Evolutionary conservation across 2,329 filamentous ascomycete species (phyloP).

Genomic region (Capronia americana): DNA sequence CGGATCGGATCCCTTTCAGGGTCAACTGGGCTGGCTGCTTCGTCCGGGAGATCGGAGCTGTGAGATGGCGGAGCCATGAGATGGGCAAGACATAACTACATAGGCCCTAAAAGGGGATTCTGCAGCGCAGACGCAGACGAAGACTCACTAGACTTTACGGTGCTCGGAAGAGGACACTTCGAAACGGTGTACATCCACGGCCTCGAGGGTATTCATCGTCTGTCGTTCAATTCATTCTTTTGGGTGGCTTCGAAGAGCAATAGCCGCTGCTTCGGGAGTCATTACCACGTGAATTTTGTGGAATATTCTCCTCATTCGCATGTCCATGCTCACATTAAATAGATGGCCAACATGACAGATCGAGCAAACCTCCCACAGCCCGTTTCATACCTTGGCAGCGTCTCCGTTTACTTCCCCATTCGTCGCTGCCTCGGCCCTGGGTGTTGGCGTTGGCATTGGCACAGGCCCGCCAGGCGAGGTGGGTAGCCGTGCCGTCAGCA

Average conservation of each 20-base stretch:
- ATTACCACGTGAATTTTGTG: neutral
- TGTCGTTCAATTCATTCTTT: neutral
- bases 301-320: neutral
- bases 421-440: constrained; percentile 11
- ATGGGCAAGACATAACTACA: too few species aligned
- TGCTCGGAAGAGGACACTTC: too few species aligned
- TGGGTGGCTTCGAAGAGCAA: too few species aligned
- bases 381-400: constrained; percentile 21
- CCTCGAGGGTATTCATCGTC: neutral
- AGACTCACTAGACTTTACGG: too few species aligned
- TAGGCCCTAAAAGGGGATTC: too few species aligned
- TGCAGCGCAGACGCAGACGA: too few species aligned
- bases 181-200: too few species aligned
- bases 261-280: neutral
- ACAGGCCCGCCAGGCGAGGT: constrained; percentile 78
- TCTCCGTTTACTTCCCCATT: constrained; percentile 29
- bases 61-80: too few species aligned
- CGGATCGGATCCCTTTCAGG: too few species aligned
- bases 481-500: constrained; percentile 74
- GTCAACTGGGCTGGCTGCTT: too few species aligned
- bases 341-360: neutral
- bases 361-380: neutral
- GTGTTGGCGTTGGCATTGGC: constrained; percentile 43
- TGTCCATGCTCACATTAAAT: too few species aligned
- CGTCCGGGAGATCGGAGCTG: too few species aligned